Evolutionary conservation across 352 stramenopile species (phyloP).

Genomic region (Phytophthora pinifolia): DNA sequence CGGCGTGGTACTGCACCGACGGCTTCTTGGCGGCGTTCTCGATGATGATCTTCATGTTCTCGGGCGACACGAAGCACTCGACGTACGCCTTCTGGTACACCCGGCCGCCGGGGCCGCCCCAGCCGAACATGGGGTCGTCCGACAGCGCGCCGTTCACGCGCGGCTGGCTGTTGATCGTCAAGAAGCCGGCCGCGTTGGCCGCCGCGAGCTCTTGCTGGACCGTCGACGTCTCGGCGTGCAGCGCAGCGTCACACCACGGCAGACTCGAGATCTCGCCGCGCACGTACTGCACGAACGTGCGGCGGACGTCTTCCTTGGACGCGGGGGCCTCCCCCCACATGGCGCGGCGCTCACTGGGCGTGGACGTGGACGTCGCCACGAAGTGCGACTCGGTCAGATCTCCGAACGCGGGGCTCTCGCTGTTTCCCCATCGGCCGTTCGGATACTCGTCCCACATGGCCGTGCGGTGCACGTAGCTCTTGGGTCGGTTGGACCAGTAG

Average conservation of each 20-base stretch:
- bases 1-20: conserved; percentile 90
- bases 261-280: conserved; percentile 94
- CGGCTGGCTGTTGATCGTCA: conserved; percentile 97
- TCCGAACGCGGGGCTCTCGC: conserved; percentile 94
- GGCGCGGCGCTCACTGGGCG: conserved; percentile 75
- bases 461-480: conserved; percentile 97
- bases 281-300: conserved; percentile 97
- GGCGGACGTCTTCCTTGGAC: conserved; percentile 90
- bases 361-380: conserved; percentile 64
- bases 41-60: conserved; percentile 91
- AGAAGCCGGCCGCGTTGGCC: conserved; percentile 87
- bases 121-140: conserved; percentile 94
- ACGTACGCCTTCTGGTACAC: conserved; percentile 99
- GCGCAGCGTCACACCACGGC: conserved; percentile 96
- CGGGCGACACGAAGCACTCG: conserved; percentile 97
- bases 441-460: conserved; percentile 97
- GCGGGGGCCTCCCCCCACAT: conserved; percentile 95
- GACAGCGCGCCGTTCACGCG: conserved; percentile 91
- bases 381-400: conserved; percentile 97
- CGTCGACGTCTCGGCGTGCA: conserved; percentile 94
- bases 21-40: conserved; percentile 81
- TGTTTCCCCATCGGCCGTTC: conserved; percentile 96
- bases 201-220: conserved; percentile 79
- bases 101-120: conserved; percentile 93
- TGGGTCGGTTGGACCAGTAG: conserved; percentile 98